Evolutionary conservation across 2,329 filamentous ascomycete species (phyloP).

Genomic region (Intubia oerlemansii): DNA sequence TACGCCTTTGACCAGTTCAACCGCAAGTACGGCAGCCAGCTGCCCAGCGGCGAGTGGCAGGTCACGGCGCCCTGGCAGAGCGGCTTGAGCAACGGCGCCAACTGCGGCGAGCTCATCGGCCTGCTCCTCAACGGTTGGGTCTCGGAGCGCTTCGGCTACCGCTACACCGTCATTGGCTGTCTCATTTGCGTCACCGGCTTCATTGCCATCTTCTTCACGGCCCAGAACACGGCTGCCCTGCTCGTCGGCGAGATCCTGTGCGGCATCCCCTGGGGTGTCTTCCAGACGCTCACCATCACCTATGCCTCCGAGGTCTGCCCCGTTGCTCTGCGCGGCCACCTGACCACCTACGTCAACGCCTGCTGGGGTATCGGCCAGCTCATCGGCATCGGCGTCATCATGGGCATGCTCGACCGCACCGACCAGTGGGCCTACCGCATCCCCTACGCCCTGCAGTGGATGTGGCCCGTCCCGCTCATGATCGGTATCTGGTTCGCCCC

Average conservation of each 20-base stretch:
- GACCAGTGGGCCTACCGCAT: slow-evolving; percentile 43
- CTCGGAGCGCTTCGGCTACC: slow-evolving; percentile 46
- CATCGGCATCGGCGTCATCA: slow-evolving; percentile 53
- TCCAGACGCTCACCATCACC: slow-evolving; percentile 25
- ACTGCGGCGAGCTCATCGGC: slow-evolving; percentile 43
- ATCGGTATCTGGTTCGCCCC: slow-evolving; percentile 47
- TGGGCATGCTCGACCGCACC: slow-evolving; percentile 38
- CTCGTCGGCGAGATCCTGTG: slow-evolving; percentile 40
- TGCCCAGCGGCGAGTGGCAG: slow-evolving; percentile 24
- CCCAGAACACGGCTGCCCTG: slow-evolving; percentile 33
- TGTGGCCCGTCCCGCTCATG: slow-evolving; percentile 49
- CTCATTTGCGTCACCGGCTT: slow-evolving; percentile 32
- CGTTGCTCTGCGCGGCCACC: slow-evolving; percentile 46
- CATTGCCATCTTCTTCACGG: slow-evolving; percentile 44
- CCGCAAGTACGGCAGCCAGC: slow-evolving; percentile 30
- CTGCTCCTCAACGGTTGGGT: slow-evolving; percentile 43
- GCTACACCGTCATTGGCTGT: slow-evolving; percentile 39
- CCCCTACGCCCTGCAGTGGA: slow-evolving; percentile 53
- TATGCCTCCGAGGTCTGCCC: slow-evolving; percentile 57
- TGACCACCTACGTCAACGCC: slow-evolving; percentile 57
- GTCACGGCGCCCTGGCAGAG: slow-evolving; percentile 42
- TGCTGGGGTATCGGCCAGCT: slow-evolving; percentile 61
- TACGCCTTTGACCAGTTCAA: slow-evolving; percentile 30
- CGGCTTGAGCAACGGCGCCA: slow-evolving; percentile 31
- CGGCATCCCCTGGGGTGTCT: slow-evolving; percentile 26